Conservation (phyloP, 805 yeast species). For the Candida mattraensis region DNA sequence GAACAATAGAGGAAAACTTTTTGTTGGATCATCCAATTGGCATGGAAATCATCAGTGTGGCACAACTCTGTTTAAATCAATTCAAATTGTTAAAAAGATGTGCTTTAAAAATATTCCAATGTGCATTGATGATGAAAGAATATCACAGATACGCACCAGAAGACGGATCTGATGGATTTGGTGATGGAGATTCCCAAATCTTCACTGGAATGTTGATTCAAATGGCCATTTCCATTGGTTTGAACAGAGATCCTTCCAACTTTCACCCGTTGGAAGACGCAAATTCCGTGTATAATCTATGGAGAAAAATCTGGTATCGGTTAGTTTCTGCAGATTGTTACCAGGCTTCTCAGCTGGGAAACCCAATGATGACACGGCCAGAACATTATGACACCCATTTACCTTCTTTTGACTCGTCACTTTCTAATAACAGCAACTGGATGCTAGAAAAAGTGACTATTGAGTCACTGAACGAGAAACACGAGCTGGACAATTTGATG, state of each 20-base stretch:
- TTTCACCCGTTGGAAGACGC: constrained; percentile 31
- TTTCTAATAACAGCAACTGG: constrained; percentile 38
- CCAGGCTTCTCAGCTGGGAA: constrained; percentile 49
- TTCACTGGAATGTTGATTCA: constrained; percentile 57
- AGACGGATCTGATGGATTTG: constrained; percentile 53
- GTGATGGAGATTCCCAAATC: constrained; percentile 58
- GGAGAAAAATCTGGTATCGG: constrained; percentile 61
- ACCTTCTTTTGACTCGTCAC: constrained; percentile 40
- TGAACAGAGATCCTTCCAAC: constrained; percentile 65
- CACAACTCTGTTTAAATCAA: constrained; percentile 55
- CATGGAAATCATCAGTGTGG: constrained; percentile 44
- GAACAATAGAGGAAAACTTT: constrained; percentile 33
- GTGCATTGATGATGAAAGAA: constrained; percentile 49
- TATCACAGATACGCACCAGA: constrained; percentile 53
- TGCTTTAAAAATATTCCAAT: constrained; percentile 53
- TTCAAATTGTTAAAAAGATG: constrained; percentile 50
- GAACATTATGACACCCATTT: constrained; percentile 50
- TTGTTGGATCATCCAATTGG: constrained; percentile 48
- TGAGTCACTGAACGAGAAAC: constrained; percentile 31
- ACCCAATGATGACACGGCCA: constrained; percentile 39
- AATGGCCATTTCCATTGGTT: constrained; percentile 66
- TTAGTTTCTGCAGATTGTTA: constrained; percentile 46
- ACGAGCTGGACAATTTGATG: constrained; percentile 32
- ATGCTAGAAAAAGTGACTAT: constrained; percentile 44
- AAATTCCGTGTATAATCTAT: constrained; percentile 39